Evolutionary conservation across 352 stramenopile species (phyloP).

Genomic region (Halophytophthora polymorphica): DNA sequence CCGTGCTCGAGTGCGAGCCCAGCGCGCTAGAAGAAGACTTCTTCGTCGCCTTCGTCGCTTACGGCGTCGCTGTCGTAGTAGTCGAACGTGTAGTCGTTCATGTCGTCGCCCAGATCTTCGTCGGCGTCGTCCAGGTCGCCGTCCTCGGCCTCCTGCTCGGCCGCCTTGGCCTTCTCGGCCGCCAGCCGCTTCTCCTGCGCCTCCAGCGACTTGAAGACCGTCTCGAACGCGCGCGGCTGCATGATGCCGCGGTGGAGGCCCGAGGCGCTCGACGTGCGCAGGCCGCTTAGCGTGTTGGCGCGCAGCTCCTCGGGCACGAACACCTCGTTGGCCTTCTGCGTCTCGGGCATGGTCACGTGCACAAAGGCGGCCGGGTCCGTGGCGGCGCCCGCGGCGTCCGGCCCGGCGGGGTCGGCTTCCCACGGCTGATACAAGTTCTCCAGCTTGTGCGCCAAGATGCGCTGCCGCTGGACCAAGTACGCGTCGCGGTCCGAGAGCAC

Average conservation of each 20-base stretch:
- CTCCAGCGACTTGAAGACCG: slow-evolving; percentile 67
- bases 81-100: slow-evolving; percentile 81
- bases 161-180: slow-evolving; percentile 42
- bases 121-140: slow-evolving; percentile 62
- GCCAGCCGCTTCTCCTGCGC: slow-evolving; percentile 57
- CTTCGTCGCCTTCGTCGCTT: slow-evolving; percentile 68
- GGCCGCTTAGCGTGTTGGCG: slow-evolving; percentile 51
- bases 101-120: slow-evolving; percentile 69
- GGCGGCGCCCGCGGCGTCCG: slow-evolving; percentile 18
- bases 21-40: slow-evolving; percentile 64
- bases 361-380: slow-evolving; percentile 46
- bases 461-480: slow-evolving; percentile 70
- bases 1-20: not conserved
- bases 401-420: slow-evolving; percentile 32
- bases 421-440: slow-evolving; percentile 66
- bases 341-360: slow-evolving; percentile 60
- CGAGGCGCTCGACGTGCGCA: slow-evolving; percentile 15
- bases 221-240: slow-evolving; percentile 65
- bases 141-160: slow-evolving; percentile 41
- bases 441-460: slow-evolving; percentile 62
- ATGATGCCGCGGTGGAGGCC: slow-evolving; percentile 40
- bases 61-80: slow-evolving; percentile 75
- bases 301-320: slow-evolving; percentile 65
- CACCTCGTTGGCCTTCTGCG: slow-evolving; percentile 47
- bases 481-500: slow-evolving; percentile 48